Base-by-base conservation (phyloP, 805 yeast species). In the Starmerella etchellsii region DNA sequence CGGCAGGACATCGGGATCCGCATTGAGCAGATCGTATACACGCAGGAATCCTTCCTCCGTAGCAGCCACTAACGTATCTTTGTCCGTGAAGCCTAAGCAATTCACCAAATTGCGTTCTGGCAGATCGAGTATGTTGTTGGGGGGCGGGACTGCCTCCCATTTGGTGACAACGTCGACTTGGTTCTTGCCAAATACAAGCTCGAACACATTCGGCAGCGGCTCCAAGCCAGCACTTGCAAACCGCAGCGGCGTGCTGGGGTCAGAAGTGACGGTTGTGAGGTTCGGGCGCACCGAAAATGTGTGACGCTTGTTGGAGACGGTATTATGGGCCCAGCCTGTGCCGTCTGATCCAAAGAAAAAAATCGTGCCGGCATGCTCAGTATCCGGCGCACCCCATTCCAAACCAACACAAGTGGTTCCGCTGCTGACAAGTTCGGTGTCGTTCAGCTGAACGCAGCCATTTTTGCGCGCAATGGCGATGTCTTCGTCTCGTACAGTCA, bases 161-260 rank as follows among this genome's bases (percentile, higher is more conserved):
- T 13, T 27, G 19, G 15, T 18, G 5, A 58, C 52, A 3, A 43
- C 37, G 7, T 54, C 39, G n/a, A 54, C 58, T 4, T 50, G 41
- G 1, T 56, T 56, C 37, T 60, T 63, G 19, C 73, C 46, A 32
- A 57, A 31, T 16, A 11, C 11, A 15, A 44, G 29, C 19, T 36
- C 38, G 35, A 52, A 62, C 49, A 35, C 71, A 57, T 71, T 71
- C 4, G 81, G 61, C 56, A 82, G 87, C 44, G 75, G 75, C 51
- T 85, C 93, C 54, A 82, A 74, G 23, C 97, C 98, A 27, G 96
- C 96, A 53, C 66, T 73, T 1, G 91, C 94, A 59, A 81, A 74
- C 2, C 76, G 57, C 19, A 73, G 71, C 7, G 58, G 56, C 18
- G 64, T 67, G 14, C 57, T 53, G 3, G 76, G 77, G 51, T 74